Evolutionary conservation across 108 stramenopile genomes (phyloP).

Genomic region (Thalassiosira profunda): DNA sequence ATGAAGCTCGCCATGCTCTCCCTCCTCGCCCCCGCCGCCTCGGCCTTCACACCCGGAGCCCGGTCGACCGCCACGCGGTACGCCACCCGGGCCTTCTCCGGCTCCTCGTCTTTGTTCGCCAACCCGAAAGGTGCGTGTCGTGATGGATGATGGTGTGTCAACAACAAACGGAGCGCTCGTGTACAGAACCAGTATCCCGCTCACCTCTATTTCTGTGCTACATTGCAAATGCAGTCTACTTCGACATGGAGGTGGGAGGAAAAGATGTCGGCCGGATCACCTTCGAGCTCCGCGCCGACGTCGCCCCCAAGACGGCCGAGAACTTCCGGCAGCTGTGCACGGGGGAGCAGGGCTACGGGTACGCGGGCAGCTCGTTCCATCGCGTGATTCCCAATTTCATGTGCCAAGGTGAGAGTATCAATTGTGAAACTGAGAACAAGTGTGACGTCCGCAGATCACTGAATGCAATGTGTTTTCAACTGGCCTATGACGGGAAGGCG

Average conservation of each 20-base stretch:
- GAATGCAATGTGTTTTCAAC: too few relatives aligned
- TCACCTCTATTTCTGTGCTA: conserved; percentile 4
- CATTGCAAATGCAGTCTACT: conserved; percentile 64
- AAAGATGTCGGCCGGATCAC: conserved; percentile 89
- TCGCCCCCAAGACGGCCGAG: conserved; percentile 97
- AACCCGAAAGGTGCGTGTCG: conserved; percentile 82
- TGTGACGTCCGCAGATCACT: too few relatives aligned
- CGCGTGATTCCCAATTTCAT: conserved; percentile 57
- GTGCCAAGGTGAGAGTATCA: conserved; percentile 88
- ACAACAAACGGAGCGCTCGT: neutral
- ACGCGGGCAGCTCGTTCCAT: conserved; percentile 93
- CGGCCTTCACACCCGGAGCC: conserved; percentile 53
- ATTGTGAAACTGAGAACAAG: too few relatives aligned
- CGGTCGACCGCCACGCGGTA: conserved; percentile 24
- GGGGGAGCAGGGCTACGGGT: conserved; percentile 94
- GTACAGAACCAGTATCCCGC: neutral
- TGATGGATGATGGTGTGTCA: conserved; percentile 1
- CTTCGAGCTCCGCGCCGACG: conserved; percentile 96
- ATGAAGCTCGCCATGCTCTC: conserved; percentile 50
- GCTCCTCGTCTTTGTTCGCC: conserved; percentile 60
- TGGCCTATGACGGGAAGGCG: too few relatives aligned
- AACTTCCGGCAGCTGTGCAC: conserved; percentile 97
- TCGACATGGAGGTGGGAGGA: conserved; percentile 95
- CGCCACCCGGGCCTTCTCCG: conserved; percentile 67
- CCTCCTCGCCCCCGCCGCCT: conserved; percentile 56